Percentiles rank a stretch among this genome's conserved stretches.
These are phyloP conservation scores for Brassica hybrid DNA, from an alignment of 441 rosid genomes.

Conservation along the genomic window DNA sequence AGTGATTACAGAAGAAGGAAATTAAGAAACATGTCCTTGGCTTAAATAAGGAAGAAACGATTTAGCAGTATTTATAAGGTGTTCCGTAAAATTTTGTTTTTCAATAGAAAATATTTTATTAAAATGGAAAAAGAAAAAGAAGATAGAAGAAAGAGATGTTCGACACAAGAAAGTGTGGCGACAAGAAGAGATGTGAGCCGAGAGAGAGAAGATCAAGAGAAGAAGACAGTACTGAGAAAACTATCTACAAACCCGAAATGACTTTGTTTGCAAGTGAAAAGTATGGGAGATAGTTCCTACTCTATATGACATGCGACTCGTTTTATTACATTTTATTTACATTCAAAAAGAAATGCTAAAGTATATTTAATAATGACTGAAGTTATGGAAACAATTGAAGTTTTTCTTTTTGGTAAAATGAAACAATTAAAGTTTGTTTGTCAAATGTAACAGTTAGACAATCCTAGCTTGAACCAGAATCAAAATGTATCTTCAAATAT, in stretches of 20 bases:
- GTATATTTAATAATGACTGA: slow-evolving; percentile 5
- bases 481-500: slow-evolving; percentile 35
- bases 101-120: not conserved
- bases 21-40: not conserved
- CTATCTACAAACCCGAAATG: not conserved
- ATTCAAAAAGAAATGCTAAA: not conserved
- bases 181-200: not conserved
- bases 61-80: slow-evolving; percentile 1
- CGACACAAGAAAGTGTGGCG: not conserved
- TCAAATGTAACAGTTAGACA: slow-evolving; percentile 17
- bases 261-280: not conserved
- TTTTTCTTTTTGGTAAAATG: not conserved
- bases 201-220: not conserved
- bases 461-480: slow-evolving; percentile 27
- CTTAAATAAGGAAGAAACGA: not conserved
- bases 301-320: not conserved
- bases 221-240: slow-evolving; percentile 1
- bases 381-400: slow-evolving; percentile 23
- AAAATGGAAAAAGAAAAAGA: not conserved
- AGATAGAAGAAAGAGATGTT: not conserved
- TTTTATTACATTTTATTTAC: not conserved
- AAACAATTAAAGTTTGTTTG: slow-evolving; percentile 22
- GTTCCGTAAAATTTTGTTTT: not conserved
- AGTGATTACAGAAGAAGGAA: not conserved
- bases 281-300: slow-evolving; percentile 2